A percentile compares a stretch with the other conserved stretches of the same genome.
Conservation (phyloP, 2,329 filamentous ascomycete genomes). For the Aspergillus spinulosporus region DNA sequence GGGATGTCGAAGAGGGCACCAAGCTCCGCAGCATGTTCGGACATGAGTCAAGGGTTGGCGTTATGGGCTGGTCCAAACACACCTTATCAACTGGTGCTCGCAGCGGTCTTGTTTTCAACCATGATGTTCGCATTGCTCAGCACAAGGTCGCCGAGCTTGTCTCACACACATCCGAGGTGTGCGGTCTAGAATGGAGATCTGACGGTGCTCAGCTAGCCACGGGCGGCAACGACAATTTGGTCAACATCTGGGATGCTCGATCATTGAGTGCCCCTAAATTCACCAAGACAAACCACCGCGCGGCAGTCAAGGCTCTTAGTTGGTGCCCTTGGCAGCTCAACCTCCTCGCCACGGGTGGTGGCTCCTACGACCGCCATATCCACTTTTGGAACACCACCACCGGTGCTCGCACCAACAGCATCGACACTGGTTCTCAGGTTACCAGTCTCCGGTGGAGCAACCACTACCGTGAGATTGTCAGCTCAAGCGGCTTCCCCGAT, state of each 20-base stretch:
- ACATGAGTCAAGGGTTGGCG: constrained; percentile 92
- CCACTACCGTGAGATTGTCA: constrained; percentile 96
- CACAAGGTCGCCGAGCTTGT: constrained; percentile 98
- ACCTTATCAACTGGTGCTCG: constrained; percentile 91
- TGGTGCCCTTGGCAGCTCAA: constrained; percentile 99
- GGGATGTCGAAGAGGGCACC: constrained; percentile 91
- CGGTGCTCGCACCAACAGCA: constrained; percentile 96
- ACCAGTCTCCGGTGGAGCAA: constrained; percentile 96
- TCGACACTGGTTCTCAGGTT: constrained; percentile 96
- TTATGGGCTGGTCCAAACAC: constrained; percentile 99
- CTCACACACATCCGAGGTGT: constrained; percentile 96
- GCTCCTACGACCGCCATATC: constrained; percentile 95
- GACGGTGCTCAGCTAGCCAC: constrained; percentile 96
- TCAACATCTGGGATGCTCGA: constrained; percentile 98
- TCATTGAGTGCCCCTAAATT: constrained; percentile 93
- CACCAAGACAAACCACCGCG: constrained; percentile 99
- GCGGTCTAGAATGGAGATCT: constrained; percentile 94
- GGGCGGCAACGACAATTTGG: constrained; percentile 97
- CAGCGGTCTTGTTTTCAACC: constrained; percentile 94
- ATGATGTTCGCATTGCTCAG: constrained; percentile 94
- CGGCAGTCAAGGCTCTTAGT: constrained; percentile 93
- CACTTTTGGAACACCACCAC: constrained; percentile 99
- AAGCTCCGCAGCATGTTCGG: constrained; percentile 99
- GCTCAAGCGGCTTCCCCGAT: constrained; percentile 94
- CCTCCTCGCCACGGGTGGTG: constrained; percentile 91